These are phyloP conservation scores for Metschnikowia picachoensis DNA, from an alignment of 805 yeast genomes.

Conservation along the genomic window DNA sequence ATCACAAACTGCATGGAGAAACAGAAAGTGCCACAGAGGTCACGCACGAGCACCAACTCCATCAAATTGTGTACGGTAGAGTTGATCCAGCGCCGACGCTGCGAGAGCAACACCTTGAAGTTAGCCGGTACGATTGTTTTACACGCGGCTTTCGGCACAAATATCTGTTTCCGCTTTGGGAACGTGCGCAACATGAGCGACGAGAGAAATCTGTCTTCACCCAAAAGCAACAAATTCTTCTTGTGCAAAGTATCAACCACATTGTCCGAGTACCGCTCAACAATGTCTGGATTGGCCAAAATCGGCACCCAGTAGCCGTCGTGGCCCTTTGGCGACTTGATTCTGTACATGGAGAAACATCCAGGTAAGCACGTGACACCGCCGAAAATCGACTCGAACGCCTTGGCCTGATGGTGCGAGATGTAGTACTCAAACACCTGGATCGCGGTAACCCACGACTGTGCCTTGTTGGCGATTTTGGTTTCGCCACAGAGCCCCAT, in stretches of 20 bases:
- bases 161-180: slow-evolving; percentile 83
- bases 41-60: slow-evolving; percentile 80
- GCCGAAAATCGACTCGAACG: slow-evolving; percentile 92
- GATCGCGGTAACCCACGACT: slow-evolving; percentile 87
- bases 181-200: slow-evolving; percentile 84
- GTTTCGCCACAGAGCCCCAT: slow-evolving; percentile 98
- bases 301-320: slow-evolving; percentile 85
- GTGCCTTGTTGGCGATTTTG: slow-evolving; percentile 76
- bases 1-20: slow-evolving; percentile 94
- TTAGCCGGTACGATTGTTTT: slow-evolving; percentile 86
- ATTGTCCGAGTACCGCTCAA: slow-evolving; percentile 85
- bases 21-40: slow-evolving; percentile 91
- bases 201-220: slow-evolving; percentile 85
- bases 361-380: slow-evolving; percentile 96
- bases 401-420: slow-evolving; percentile 92
- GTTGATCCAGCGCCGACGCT: slow-evolving; percentile 95
- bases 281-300: slow-evolving; percentile 88
- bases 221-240: slow-evolving; percentile 78
- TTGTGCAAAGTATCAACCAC: slow-evolving; percentile 79
- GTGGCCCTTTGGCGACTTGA: slow-evolving; percentile 79
- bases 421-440: slow-evolving; percentile 93
- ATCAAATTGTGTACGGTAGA: slow-evolving; percentile 90
- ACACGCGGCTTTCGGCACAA: slow-evolving; percentile 88
- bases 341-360: slow-evolving; percentile 88
- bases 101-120: slow-evolving; percentile 77